phyloP scores from a whole-genome alignment of 805 yeast genomes.

The Alloascoidea hylecoeti region DNA sequence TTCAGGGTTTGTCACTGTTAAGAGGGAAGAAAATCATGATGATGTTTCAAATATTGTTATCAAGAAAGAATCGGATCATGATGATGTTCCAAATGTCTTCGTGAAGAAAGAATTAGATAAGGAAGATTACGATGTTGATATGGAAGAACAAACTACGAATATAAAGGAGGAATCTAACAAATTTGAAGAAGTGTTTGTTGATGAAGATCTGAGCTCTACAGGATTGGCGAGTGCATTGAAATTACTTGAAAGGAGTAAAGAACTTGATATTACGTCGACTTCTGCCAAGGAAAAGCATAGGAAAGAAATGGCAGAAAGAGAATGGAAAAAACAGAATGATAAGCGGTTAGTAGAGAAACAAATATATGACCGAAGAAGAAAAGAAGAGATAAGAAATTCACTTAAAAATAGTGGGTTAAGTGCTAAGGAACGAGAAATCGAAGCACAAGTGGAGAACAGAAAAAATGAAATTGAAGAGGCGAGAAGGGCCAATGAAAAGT shows the following conservation, averaged over 20 bases:
- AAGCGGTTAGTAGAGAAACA: conserved; percentile 9
- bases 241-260: background rate
- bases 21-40: background rate
- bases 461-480: conserved; percentile 16
- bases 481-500: conserved; percentile 14
- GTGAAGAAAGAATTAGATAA: too few species aligned
- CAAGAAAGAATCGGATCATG: background rate
- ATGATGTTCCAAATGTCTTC: too few species aligned
- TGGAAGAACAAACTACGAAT: background rate
- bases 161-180: too few species aligned
- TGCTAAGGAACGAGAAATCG: conserved; percentile 17
- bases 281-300: background rate
- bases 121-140: background rate
- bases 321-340: conserved; percentile 2
- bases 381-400: conserved; percentile 10
- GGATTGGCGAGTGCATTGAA: background rate
- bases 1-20: background rate
- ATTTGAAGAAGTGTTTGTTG: too few species aligned
- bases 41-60: background rate
- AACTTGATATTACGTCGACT: background rate
- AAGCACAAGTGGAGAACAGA: conserved; percentile 14
- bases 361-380: conserved; percentile 4
- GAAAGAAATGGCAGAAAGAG: background rate
- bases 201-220: too few species aligned
- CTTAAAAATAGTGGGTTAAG: conserved; percentile 14